phyloP scores from a whole-genome alignment of 1,284 basidiomycete genomes.

The Trametes hirsuta region DNA sequence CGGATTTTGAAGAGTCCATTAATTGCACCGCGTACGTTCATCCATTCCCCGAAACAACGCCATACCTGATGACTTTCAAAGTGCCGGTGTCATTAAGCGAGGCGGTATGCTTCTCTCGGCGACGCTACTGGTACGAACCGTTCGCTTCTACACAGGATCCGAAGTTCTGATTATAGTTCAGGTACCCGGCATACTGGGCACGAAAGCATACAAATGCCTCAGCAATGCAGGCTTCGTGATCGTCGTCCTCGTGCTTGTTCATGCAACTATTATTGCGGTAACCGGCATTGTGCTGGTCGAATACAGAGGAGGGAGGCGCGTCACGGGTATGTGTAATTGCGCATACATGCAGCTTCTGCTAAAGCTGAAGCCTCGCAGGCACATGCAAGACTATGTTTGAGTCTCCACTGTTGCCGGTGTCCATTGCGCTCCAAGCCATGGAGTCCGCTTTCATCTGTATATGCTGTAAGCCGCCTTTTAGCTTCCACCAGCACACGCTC shows the following conservation, averaged over 20 bases:
- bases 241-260: conserved; percentile 44
- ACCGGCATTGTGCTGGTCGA: conserved; percentile 47
- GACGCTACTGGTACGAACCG: conserved; percentile 15
- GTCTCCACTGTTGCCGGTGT: conserved; percentile 44
- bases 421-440: conserved; percentile 52
- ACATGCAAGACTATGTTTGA: conserved; percentile 24
- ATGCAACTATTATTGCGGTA: conserved; percentile 44
- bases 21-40: conserved; percentile 42
- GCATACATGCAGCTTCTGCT: not conserved
- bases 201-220: conserved; percentile 69
- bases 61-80: not conserved
- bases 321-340: conserved; percentile 44
- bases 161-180: conserved; percentile 29
- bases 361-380: conserved; percentile 16
- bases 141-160: not conserved
- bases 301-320: conserved; percentile 42
- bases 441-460: conserved; percentile 61
- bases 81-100: conserved; percentile 20
- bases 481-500: not conserved
- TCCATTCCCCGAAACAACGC: too few relatives aligned
- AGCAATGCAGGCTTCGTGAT: conserved; percentile 58
- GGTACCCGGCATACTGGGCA: conserved; percentile 66
- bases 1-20: conserved; percentile 47
- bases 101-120: conserved; percentile 10
- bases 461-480: conserved; percentile 52